phyloP scores from a whole-genome alignment of 768 basidiomycete genomes.

The Pleurotus platypus region DNA sequence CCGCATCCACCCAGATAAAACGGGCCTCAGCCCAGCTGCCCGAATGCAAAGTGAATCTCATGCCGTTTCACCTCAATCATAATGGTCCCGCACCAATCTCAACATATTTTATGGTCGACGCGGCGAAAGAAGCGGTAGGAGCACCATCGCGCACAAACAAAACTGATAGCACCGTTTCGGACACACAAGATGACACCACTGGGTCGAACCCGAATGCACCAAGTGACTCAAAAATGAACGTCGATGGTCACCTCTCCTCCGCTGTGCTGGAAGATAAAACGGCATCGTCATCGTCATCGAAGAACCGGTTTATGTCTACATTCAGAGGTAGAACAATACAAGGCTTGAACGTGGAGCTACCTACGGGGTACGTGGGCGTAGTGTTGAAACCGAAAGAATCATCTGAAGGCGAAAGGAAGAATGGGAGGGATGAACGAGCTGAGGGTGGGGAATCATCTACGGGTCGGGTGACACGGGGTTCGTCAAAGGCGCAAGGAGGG shows the following conservation, averaged over 20 bases:
- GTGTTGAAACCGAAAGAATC: conserved; percentile 34
- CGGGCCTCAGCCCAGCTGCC: conserved; percentile 18
- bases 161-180: too few relatives aligned
- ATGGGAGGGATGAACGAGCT: conserved; percentile 10
- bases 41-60: conserved; percentile 60
- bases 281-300: too few relatives aligned
- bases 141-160: conserved; percentile 11
- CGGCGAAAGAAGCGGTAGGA: conserved; percentile 27
- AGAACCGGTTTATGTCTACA: conserved; percentile 47
- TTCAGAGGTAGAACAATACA: conserved; percentile 78
- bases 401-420: neutral
- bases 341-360: conserved; percentile 58
- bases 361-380: conserved; percentile 65
- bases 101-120: conserved; percentile 65
- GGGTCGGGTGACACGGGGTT: conserved; percentile 24
- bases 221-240: conserved; percentile 20
- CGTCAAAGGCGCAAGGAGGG: conserved; percentile 22
- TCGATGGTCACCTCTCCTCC: conserved; percentile 12
- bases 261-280: too few relatives aligned
- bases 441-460: conserved; percentile 14
- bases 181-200: too few relatives aligned
- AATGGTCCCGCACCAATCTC: conserved; percentile 70
- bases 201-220: conserved; percentile 3
- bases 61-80: conserved; percentile 80
- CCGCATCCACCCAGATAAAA: conserved; percentile 2